These are phyloP conservation scores for Paralagenidium karlingii DNA, from an alignment of 352 stramenopile genomes.

Conservation along the genomic window DNA sequence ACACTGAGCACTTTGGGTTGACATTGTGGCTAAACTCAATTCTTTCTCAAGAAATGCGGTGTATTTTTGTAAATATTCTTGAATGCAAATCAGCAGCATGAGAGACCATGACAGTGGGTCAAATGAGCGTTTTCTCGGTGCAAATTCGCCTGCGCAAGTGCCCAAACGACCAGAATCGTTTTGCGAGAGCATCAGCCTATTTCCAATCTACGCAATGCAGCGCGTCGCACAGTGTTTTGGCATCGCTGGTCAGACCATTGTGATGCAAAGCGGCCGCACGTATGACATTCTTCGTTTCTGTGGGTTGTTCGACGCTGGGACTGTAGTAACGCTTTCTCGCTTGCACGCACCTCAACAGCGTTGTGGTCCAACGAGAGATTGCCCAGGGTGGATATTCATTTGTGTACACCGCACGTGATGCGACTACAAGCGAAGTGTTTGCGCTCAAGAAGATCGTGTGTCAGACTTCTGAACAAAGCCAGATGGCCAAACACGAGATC, in stretches of 20 bases:
- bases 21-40: too few species aligned
- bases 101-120: too few species aligned
- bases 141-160: too few species aligned
- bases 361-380: constrained; percentile 46
- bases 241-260: constrained; percentile 45
- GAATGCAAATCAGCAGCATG: too few species aligned
- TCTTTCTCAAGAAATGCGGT: too few species aligned
- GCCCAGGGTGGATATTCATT: constrained; percentile 82
- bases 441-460: constrained; percentile 86
- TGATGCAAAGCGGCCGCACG: constrained; percentile 64
- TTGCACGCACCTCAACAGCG: constrained; percentile 13
- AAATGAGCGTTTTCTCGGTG: too few species aligned
- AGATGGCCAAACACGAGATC: constrained; percentile 73
- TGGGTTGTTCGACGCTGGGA: too few species aligned
- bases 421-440: constrained; percentile 57
- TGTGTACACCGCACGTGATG: constrained; percentile 67
- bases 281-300: constrained; percentile 21
- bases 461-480: constrained; percentile 71
- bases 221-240: constrained; percentile 59
- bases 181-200: constrained; percentile 42
- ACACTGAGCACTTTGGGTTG: too few species aligned
- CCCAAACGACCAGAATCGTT: too few species aligned
- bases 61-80: too few species aligned
- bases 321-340: too few species aligned
- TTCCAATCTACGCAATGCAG: constrained; percentile 43